phyloP scores from a whole-genome alignment of 1,284 basidiomycete species.

The Cutaneotrichosporon arboriforme region DNA sequence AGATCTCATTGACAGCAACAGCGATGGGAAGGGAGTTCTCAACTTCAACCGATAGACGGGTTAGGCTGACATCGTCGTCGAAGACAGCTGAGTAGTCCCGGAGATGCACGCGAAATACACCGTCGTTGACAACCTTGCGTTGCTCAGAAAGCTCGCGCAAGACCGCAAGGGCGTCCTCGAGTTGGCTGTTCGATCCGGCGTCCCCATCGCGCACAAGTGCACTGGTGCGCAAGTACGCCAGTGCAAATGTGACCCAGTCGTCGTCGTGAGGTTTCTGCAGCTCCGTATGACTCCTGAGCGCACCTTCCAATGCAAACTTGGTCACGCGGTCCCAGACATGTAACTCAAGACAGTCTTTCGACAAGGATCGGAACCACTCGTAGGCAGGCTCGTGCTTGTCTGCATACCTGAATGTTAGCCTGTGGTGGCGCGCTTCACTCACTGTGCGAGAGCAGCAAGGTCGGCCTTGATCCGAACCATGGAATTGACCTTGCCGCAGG shows the following conservation, averaged over 20 bases:
- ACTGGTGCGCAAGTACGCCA: slow-evolving; percentile 39
- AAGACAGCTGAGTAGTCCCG: slow-evolving; percentile 16
- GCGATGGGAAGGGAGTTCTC: slow-evolving; percentile 28
- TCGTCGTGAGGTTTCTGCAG: slow-evolving; percentile 24
- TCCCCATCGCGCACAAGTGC: slow-evolving; percentile 8
- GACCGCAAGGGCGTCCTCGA: slow-evolving; percentile 15
- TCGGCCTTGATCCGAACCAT: slow-evolving; percentile 75
- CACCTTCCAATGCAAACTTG: slow-evolving; percentile 32
- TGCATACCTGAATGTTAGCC: slow-evolving; percentile 16
- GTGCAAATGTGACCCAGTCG: slow-evolving; percentile 37
- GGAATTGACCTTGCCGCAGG: slow-evolving; percentile 72
- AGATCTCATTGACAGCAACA: slow-evolving; percentile 26
- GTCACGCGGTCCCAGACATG: slow-evolving; percentile 37
- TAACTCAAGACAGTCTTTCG: slow-evolving; percentile 34
- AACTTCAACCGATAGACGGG: slow-evolving; percentile 25
- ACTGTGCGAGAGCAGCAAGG: slow-evolving; percentile 81
- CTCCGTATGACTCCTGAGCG: slow-evolving; percentile 28
- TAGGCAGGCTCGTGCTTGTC: slow-evolving; percentile 32
- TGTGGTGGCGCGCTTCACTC: slow-evolving; percentile 36
- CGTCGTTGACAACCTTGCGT: slow-evolving; percentile 7
- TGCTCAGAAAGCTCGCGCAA: slow-evolving; percentile 16
- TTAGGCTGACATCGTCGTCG: slow-evolving; percentile 25
- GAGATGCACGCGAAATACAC: slow-evolving; percentile 11
- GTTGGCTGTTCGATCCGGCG: slow-evolving; percentile 1
- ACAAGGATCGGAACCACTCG: slow-evolving; percentile 29